Evolutionary conservation across 2,329 filamentous ascomycete genomes (phyloP).

Genomic region (Penicillium sp.): DNA sequence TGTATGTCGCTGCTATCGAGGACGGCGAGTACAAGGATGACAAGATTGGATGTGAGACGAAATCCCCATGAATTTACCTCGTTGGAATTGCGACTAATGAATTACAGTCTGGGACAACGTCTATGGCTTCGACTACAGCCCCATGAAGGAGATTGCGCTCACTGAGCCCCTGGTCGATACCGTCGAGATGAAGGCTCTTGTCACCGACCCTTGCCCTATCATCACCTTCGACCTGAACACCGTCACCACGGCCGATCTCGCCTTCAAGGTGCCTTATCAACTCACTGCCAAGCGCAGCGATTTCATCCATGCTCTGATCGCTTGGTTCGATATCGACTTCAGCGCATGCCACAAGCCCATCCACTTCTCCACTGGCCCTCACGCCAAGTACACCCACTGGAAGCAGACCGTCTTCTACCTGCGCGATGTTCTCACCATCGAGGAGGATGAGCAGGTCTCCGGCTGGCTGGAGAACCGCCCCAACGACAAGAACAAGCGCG

Average conservation of each 20-base stretch:
- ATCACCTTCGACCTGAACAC: slow-evolving; percentile 93
- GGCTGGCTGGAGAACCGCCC: slow-evolving; percentile 81
- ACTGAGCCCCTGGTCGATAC: slow-evolving; percentile 97
- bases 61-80: slow-evolving; percentile 4
- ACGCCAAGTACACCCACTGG: slow-evolving; percentile 99
- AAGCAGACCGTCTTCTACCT: slow-evolving; percentile 99
- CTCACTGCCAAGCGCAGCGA: slow-evolving; percentile 82
- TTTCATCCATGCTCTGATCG: slow-evolving; percentile 93
- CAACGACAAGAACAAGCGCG: slow-evolving; percentile 90
- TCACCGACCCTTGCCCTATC: slow-evolving; percentile 85
- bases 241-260: slow-evolving; percentile 79
- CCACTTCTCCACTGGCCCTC: slow-evolving; percentile 92
- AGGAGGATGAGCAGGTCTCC: slow-evolving; percentile 78
- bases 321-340: slow-evolving; percentile 99
- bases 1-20: slow-evolving; percentile 95
- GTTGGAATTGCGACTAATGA: slow-evolving; percentile 27
- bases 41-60: slow-evolving; percentile 91
- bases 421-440: slow-evolving; percentile 87
- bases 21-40: slow-evolving; percentile 99
- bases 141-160: slow-evolving; percentile 89
- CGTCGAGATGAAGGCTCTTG: slow-evolving; percentile 94
- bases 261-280: slow-evolving; percentile 78
- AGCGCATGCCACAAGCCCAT: slow-evolving; percentile 98
- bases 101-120: slow-evolving; percentile 95
- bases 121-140: slow-evolving; percentile 95